phyloP scores from a whole-genome alignment of 306 rosid genomes.

The Dryas alaskensis region DNA sequence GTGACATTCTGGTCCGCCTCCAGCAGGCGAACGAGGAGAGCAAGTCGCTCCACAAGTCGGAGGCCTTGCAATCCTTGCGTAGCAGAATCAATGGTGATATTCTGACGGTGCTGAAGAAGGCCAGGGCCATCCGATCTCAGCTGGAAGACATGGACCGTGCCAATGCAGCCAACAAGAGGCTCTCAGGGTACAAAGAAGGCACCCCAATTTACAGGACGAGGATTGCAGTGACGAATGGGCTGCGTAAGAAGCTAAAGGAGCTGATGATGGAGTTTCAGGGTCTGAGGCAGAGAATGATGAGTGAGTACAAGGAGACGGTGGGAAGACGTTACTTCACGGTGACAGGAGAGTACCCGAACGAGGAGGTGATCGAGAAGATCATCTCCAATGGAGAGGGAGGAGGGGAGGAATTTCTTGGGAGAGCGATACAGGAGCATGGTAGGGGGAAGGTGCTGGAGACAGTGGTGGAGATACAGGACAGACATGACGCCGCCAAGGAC shows the following conservation, averaged over 20 bases:
- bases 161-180: conserved; percentile 60
- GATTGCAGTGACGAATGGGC: conserved; percentile 68
- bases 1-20: conserved; percentile 45
- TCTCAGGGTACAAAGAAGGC: conserved; percentile 57
- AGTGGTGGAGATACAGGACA: conserved; percentile 81
- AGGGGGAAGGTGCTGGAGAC: conserved; percentile 80
- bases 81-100: conserved; percentile 54
- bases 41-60: conserved; percentile 63
- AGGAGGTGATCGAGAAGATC: conserved; percentile 79
- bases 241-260: conserved; percentile 73
- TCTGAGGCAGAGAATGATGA: conserved; percentile 74
- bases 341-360: conserved; percentile 71
- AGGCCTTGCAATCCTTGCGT: conserved; percentile 54
- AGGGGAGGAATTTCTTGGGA: conserved; percentile 52
- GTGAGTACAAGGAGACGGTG: conserved; percentile 73
- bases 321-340: conserved; percentile 75
- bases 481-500: conserved; percentile 71
- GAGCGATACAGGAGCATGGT: conserved; percentile 67
- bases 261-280: conserved; percentile 88
- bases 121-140: conserved; percentile 45
- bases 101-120: conserved; percentile 51
- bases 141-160: conserved; percentile 78
- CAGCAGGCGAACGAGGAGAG: conserved; percentile 71
- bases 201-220: conserved; percentile 67
- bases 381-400: conserved; percentile 49